Conservation (phyloP, 2,329 filamentous ascomycete species). For the Chaetomium globosum region DNA sequence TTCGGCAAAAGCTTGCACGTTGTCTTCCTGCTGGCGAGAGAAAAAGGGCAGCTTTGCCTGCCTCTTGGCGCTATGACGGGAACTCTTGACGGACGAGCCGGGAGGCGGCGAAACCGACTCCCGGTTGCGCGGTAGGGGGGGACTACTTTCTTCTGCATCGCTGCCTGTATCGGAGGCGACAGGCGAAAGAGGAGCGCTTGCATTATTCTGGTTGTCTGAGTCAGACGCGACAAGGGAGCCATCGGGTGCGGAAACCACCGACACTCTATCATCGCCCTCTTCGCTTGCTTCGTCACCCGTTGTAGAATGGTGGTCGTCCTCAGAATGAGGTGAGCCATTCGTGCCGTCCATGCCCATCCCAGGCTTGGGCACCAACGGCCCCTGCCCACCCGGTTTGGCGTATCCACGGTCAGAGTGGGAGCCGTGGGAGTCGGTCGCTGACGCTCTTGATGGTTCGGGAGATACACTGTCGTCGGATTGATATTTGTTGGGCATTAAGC, state of each 20-base stretch:
- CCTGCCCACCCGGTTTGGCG: conserved; percentile 7
- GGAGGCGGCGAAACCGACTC: background rate
- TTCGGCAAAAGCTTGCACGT: conserved; percentile 20
- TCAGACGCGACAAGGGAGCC: background rate
- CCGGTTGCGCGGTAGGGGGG: background rate
- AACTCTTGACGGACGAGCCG: conserved; percentile 6
- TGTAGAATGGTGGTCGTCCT: background rate
- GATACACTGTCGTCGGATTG: background rate
- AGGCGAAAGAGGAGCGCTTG: background rate
- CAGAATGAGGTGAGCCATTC: background rate
- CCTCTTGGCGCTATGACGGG: conserved; percentile 19
- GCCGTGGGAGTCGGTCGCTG: background rate
- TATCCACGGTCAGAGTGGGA: conserved; percentile 11
- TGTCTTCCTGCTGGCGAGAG: conserved; percentile 22
- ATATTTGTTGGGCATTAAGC: background rate
- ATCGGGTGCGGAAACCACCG: background rate
- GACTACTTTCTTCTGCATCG: background rate
- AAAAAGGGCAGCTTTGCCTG: conserved; percentile 28
- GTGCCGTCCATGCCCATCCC: background rate
- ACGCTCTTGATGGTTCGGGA: background rate
- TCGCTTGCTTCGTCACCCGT: background rate
- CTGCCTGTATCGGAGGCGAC: background rate
- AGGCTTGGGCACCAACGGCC: background rate
- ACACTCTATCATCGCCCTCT: conserved; percentile 1
- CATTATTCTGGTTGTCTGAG: background rate